Evolutionary conservation across 2,329 filamentous ascomycete genomes (phyloP).

Genomic region (Pseudopyrenochaeta lycopersici): DNA sequence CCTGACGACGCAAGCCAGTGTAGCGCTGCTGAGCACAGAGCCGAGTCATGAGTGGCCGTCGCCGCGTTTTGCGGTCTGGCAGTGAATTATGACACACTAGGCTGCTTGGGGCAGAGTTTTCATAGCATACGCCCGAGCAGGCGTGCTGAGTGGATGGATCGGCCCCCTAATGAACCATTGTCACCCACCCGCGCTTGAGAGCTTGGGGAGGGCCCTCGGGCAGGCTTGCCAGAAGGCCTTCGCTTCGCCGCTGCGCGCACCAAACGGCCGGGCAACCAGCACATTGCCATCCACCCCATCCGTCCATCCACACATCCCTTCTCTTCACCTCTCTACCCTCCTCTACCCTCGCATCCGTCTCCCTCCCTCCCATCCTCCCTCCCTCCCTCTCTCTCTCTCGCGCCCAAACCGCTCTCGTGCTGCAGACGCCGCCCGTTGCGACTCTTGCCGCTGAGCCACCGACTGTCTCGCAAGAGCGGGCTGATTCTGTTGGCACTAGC

Average conservation of each 20-base stretch:
- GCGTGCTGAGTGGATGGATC: slow-evolving; percentile 23
- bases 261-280: slow-evolving; percentile 15
- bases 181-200: slow-evolving; percentile 17
- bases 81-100: slow-evolving; percentile 26
- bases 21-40: slow-evolving; percentile 19
- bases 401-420: slow-evolving; percentile 9
- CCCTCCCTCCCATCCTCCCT: slow-evolving; percentile 9
- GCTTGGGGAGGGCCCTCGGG: not conserved
- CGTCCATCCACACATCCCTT: slow-evolving; percentile 6
- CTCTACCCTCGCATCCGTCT: not conserved
- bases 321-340: slow-evolving; percentile 16
- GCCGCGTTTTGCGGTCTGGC: slow-evolving; percentile 27
- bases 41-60: slow-evolving; percentile 32
- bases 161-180: slow-evolving; percentile 27
- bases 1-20: slow-evolving; percentile 31
- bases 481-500: slow-evolving; percentile 13
- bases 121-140: slow-evolving; percentile 12
- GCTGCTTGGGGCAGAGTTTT: slow-evolving; percentile 31
- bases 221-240: slow-evolving; percentile 13
- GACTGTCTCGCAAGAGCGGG: slow-evolving; percentile 27
- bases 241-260: slow-evolving; percentile 22
- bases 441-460: slow-evolving; percentile 26
- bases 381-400: slow-evolving; percentile 13
- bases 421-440: slow-evolving; percentile 31
- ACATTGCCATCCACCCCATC: slow-evolving; percentile 13